Conservation (phyloP, 805 yeast species). For the Spathaspora girioi region DNA sequence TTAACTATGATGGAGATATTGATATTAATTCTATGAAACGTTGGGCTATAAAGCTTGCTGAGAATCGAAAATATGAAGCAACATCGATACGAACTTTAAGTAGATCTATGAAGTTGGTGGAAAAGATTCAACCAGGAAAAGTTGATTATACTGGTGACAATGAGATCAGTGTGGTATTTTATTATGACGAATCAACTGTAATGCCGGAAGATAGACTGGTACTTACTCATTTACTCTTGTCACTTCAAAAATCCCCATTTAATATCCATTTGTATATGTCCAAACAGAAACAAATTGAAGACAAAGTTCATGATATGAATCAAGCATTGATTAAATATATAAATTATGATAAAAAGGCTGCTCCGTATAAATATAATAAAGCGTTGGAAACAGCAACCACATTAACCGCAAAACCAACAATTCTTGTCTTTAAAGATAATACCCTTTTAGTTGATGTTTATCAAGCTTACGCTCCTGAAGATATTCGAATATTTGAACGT, state of each 20-base stretch:
- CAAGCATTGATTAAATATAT: conserved; percentile 39
- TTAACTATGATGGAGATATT: conserved; percentile 40
- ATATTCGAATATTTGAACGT: conserved; percentile 48
- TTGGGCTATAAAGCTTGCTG: conserved; percentile 47
- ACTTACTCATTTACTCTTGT: conserved; percentile 58
- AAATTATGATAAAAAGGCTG: conserved; percentile 36
- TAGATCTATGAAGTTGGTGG: conserved; percentile 25
- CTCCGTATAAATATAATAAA: conserved; percentile 35
- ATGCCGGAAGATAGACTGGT: conserved; percentile 62
- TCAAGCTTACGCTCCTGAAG: conserved; percentile 62
- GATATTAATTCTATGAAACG: conserved; percentile 28
- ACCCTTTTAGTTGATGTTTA: conserved; percentile 48
- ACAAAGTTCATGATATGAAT: conserved; percentile 40
- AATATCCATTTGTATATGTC: conserved; percentile 53
- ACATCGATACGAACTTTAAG: conserved; percentile 25
- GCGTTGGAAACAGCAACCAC: conserved; percentile 49
- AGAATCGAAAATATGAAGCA: conserved; percentile 40
- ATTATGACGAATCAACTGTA: conserved; percentile 46
- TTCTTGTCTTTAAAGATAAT: conserved; percentile 58
- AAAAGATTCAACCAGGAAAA: conserved; percentile 27
- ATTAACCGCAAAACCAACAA: conserved; percentile 58
- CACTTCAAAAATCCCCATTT: conserved; percentile 53
- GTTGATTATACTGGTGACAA: conserved; percentile 28
- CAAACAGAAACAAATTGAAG: conserved; percentile 39
- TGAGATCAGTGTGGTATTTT: conserved; percentile 50